These are phyloP conservation scores for Malus sylvestris DNA, from an alignment of 306 rosid genomes.

Conservation along the genomic window DNA sequence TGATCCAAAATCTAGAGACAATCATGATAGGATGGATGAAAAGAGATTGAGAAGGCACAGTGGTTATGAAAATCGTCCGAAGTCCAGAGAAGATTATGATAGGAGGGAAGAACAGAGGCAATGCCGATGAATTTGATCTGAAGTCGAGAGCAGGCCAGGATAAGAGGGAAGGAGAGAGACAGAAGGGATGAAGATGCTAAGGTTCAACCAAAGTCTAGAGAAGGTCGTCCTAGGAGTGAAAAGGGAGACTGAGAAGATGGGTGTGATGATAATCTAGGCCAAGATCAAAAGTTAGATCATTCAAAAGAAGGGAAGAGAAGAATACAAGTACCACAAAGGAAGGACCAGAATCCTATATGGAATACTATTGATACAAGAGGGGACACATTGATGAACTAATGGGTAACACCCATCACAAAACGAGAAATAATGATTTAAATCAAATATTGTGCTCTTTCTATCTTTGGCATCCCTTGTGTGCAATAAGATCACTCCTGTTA, in stretches of 20 bases:
- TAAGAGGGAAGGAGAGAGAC: conserved; percentile 36
- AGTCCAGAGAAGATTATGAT: conserved; percentile 50
- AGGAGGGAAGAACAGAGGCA: conserved; percentile 38
- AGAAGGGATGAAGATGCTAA: conserved; percentile 36
- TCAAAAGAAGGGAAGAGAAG: background rate
- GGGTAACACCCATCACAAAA: background rate
- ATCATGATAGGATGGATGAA: conserved; percentile 40
- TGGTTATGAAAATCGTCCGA: conserved; percentile 29
- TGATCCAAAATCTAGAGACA: conserved; percentile 42
- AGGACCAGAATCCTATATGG: background rate
- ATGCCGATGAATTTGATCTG: conserved; percentile 4
- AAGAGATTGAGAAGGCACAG: conserved; percentile 28
- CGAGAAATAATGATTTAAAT: background rate
- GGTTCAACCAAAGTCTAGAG: conserved; percentile 30
- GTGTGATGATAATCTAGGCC: background rate
- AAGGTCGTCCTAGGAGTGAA: conserved; percentile 26
- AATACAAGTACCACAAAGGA: background rate
- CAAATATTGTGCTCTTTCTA: background rate
- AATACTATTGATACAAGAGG: background rate
- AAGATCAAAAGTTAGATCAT: background rate
- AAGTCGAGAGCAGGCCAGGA: conserved; percentile 17
- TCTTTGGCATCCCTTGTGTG: background rate
- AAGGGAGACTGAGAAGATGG: conserved; percentile 22
- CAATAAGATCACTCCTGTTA: background rate
- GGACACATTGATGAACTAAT: background rate